These are phyloP conservation scores for Brasenia schreberi DNA, from an alignment of 164 flowering plant species.

Conservation along the genomic window DNA sequence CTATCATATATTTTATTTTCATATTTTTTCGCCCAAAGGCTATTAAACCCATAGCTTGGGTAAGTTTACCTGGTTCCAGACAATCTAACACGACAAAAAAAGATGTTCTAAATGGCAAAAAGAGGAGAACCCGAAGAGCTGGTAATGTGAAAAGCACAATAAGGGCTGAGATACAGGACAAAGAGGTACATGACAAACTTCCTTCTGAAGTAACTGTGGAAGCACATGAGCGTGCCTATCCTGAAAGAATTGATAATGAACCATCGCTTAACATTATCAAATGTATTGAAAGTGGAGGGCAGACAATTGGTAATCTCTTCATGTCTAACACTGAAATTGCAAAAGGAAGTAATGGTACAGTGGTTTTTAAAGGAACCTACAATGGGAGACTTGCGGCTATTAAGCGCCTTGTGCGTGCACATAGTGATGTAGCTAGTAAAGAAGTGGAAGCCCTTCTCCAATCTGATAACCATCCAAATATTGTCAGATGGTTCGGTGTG, in stretches of 20 bases:
- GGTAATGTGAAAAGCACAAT: not conserved
- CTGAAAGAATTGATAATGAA: not conserved
- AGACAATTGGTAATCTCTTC: constrained; percentile 48
- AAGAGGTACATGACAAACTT: not conserved
- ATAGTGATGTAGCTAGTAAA: constrained; percentile 75
- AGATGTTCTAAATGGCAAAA: not conserved
- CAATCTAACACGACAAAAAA: not conserved
- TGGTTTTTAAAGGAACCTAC: constrained; percentile 69
- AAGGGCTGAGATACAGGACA: not conserved
- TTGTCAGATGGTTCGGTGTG: constrained; percentile 81
- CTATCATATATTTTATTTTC: no score
- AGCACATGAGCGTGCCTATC: not conserved
- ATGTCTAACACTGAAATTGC: constrained; percentile 65
- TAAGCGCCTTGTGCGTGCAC: constrained; percentile 74
- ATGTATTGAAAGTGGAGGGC: constrained; percentile 17
- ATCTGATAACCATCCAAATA: constrained; percentile 85
- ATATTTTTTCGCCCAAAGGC: not conserved
- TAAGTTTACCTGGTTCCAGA: not conserved
- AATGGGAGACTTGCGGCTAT: constrained; percentile 86
- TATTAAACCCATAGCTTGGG: no score
- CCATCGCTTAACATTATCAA: not conserved
- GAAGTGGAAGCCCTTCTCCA: constrained; percentile 86
- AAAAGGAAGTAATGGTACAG: constrained; percentile 91
- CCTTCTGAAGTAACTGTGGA: not conserved
- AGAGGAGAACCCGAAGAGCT: not conserved